A percentile compares a stretch with the other conserved stretches of the same genome.
Evolutionary conservation across 1,284 basidiomycete species (phyloP).

Genomic region (Filobasidium uniguttulatum): DNA sequence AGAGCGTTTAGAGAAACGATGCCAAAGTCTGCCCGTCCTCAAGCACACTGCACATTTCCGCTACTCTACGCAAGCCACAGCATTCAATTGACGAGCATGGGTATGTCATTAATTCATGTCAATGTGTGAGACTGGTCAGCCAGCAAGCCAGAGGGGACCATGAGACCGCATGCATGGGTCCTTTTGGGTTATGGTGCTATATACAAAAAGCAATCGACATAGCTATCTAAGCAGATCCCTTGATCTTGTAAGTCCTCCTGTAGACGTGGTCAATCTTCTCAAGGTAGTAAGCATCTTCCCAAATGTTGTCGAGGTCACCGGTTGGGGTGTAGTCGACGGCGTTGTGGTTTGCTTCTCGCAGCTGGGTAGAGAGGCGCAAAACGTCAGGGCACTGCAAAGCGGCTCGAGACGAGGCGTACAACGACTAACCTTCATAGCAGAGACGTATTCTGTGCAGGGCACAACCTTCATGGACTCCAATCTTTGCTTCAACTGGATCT

Average conservation of each 20-base stretch:
- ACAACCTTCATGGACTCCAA: constrained; percentile 79
- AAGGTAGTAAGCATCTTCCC: constrained; percentile 89
- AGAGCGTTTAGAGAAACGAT: too few relatives aligned
- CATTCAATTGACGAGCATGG: too few relatives aligned
- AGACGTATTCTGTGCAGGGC: constrained; percentile 72
- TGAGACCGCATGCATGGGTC: too few relatives aligned
- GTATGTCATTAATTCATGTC: too few relatives aligned
- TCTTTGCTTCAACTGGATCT: constrained; percentile 63
- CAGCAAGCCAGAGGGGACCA: too few relatives aligned
- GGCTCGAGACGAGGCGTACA: background rate
- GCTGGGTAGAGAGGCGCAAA: constrained; percentile 39
- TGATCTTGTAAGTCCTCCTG: constrained; percentile 62
- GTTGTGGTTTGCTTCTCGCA: constrained; percentile 95
- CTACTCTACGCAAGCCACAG: too few relatives aligned
- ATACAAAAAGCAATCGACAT: too few relatives aligned
- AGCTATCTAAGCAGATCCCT: background rate
- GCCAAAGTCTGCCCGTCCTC: too few relatives aligned
- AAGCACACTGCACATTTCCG: too few relatives aligned
- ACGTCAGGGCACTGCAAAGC: background rate
- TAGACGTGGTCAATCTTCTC: constrained; percentile 82
- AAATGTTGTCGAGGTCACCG: constrained; percentile 80
- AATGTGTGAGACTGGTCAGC: too few relatives aligned
- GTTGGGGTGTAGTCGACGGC: constrained; percentile 70
- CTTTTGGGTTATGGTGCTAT: too few relatives aligned
- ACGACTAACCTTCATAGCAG: constrained; percentile 51